These are phyloP conservation scores for Fusarium transvaalense DNA, from an alignment of 2,329 filamentous ascomycete genomes.

Conservation along the genomic window DNA sequence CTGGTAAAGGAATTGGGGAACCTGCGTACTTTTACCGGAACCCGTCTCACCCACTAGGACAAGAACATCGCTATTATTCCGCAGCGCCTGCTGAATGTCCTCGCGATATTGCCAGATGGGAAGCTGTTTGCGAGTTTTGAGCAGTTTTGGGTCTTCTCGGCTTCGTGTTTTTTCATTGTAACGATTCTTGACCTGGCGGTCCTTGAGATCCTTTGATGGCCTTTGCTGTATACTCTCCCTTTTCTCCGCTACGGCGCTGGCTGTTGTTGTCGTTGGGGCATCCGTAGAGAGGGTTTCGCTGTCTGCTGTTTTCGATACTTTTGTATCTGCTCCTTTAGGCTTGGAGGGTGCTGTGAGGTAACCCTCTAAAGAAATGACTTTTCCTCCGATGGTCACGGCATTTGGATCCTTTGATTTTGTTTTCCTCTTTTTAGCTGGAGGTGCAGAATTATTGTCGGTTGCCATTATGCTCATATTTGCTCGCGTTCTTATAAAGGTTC, in stretches of 20 bases:
- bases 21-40: slow-evolving; percentile 96
- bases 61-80: slow-evolving; percentile 75
- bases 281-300: neutral
- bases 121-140: slow-evolving; percentile 72
- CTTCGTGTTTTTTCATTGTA: slow-evolving; percentile 31
- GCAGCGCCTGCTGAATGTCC: slow-evolving; percentile 75
- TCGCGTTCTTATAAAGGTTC: neutral
- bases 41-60: slow-evolving; percentile 94
- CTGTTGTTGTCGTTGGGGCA: slow-evolving; percentile 7
- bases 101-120: slow-evolving; percentile 84
- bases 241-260: slow-evolving; percentile 1
- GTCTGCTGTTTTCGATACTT: slow-evolving; percentile 11
- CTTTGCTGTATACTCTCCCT: slow-evolving; percentile 1
- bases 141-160: slow-evolving; percentile 51
- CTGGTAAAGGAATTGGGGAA: slow-evolving; percentile 86
- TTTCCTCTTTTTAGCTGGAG: slow-evolving; percentile 56
- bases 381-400: slow-evolving; percentile 62
- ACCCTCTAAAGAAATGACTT: slow-evolving; percentile 62
- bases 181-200: slow-evolving; percentile 16
- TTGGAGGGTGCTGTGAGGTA: slow-evolving; percentile 59
- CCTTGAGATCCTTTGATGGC: slow-evolving; percentile 19
- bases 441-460: slow-evolving; percentile 41
- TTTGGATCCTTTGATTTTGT: slow-evolving; percentile 53
- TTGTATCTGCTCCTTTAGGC: slow-evolving; percentile 35
- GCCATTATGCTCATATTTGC: slow-evolving; percentile 41